phyloP scores from a whole-genome alignment of 2,329 filamentous ascomycete species.

The Alternaria consortialis region DNA sequence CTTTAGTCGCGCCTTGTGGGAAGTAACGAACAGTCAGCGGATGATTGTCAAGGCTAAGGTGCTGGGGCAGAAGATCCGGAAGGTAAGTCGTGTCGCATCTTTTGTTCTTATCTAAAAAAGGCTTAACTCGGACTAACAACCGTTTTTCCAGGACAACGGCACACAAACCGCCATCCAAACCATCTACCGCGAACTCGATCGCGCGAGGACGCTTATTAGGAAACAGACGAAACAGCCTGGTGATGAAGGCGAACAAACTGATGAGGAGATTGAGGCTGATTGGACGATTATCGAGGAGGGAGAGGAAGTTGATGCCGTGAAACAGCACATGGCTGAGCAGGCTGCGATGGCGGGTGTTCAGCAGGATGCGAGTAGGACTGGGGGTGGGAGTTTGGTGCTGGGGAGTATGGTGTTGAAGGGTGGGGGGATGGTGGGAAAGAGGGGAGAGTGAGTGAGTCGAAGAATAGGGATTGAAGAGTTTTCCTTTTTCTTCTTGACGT shows the following conservation, averaged over 20 bases:
- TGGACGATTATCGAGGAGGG: constrained; percentile 87
- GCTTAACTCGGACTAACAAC: constrained; percentile 24
- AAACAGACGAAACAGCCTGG: constrained; percentile 53
- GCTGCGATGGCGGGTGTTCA: constrained; percentile 27
- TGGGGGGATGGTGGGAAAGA: not conserved
- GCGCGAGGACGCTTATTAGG: constrained; percentile 84
- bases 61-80: constrained; percentile 86
- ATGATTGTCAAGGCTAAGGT: constrained; percentile 88
- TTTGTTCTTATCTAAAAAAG: constrained; percentile 20
- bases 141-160: constrained; percentile 74
- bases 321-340: constrained; percentile 33
- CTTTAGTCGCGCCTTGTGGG: constrained; percentile 88
- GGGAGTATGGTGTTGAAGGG: constrained; percentile 46
- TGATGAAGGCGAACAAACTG: constrained; percentile 53
- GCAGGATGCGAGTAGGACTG: constrained; percentile 33
- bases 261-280: constrained; percentile 78
- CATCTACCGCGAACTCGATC: constrained; percentile 94
- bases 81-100: constrained; percentile 63
- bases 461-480: constrained; percentile 18
- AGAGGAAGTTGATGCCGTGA: constrained; percentile 47
- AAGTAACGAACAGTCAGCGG: constrained; percentile 85
- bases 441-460: not conserved
- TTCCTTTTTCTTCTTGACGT: not conserved
- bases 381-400: constrained; percentile 36
- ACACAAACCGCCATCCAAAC: constrained; percentile 90